Evolutionary conservation across 2,329 filamentous ascomycete species (phyloP).

Genomic region (Thielaviopsis populi): DNA sequence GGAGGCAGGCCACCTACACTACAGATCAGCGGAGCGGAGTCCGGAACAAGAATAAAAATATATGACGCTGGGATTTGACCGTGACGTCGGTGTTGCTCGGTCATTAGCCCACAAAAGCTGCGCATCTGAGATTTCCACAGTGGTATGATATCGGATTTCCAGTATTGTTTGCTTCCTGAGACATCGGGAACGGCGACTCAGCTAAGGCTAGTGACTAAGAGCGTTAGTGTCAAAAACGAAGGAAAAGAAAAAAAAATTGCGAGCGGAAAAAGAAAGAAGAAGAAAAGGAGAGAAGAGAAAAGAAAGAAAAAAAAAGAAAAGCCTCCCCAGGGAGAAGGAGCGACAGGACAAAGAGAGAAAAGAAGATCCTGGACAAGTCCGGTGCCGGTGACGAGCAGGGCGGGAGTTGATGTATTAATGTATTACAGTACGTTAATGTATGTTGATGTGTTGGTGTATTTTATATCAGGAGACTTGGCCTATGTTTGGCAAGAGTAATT

Average conservation of each 20-base stretch:
- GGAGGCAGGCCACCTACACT: too few relatives aligned
- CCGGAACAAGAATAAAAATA: neutral
- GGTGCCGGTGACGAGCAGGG: neutral
- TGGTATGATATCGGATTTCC: conserved; percentile 1
- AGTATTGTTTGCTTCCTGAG: conserved; percentile 1
- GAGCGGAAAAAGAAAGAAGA: neutral
- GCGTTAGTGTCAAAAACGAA: neutral
- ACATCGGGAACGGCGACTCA: neutral
- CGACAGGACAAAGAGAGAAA: neutral
- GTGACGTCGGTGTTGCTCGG: neutral
- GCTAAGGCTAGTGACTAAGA: neutral
- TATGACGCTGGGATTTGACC: neutral
- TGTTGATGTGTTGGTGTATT: too few relatives aligned
- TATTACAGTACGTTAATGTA: too few relatives aligned
- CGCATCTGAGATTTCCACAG: neutral
- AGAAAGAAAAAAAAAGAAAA: neutral
- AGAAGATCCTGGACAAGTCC: neutral
- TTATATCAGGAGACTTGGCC: too few relatives aligned
- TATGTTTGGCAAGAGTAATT: neutral
- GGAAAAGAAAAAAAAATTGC: neutral
- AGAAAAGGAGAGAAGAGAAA: neutral
- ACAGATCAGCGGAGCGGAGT: neutral
- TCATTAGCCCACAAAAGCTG: neutral
- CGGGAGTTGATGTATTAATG: neutral
- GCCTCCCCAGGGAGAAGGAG: neutral